A percentile compares a stretch with the other conserved stretches of the same genome.
These are phyloP conservation scores for Botrytis fragariae DNA, from an alignment of 2,329 filamentous ascomycete species.

Conservation along the genomic window DNA sequence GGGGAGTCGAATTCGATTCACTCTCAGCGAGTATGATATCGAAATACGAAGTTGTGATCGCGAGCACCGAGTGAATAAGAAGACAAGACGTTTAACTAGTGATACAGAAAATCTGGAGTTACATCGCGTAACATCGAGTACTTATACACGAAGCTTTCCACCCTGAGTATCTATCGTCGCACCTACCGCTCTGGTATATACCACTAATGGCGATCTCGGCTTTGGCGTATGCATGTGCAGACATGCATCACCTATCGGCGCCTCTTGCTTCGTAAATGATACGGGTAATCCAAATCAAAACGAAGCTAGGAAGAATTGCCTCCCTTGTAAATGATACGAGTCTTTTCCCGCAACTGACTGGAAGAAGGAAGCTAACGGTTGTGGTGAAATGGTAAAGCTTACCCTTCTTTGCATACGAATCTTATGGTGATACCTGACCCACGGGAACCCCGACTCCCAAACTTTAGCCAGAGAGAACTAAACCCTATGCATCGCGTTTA, in stretches of 20 bases:
- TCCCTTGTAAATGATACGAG: neutral
- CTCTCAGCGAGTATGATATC: slow-evolving; percentile 8
- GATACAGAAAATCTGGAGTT: neutral
- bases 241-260: slow-evolving; percentile 1
- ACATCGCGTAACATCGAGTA: slow-evolving; percentile 6
- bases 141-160: neutral
- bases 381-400: neutral
- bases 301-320: neutral
- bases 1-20: slow-evolving; percentile 1
- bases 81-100: neutral
- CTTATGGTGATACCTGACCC: neutral
- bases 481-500: slow-evolving; percentile 11
- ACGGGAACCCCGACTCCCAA: neutral
- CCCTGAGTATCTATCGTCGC: slow-evolving; percentile 4
- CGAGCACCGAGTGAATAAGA: neutral
- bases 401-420: neutral
- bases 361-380: neutral
- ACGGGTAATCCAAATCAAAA: slow-evolving; percentile 1
- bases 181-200: neutral
- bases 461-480: neutral
- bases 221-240: neutral
- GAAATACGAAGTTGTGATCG: neutral
- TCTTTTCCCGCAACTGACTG: neutral
- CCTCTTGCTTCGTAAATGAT: slow-evolving; percentile 7
- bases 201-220: neutral